Conservation (phyloP, 208 protist species). For the Trichomonas vaginalis region DNA sequence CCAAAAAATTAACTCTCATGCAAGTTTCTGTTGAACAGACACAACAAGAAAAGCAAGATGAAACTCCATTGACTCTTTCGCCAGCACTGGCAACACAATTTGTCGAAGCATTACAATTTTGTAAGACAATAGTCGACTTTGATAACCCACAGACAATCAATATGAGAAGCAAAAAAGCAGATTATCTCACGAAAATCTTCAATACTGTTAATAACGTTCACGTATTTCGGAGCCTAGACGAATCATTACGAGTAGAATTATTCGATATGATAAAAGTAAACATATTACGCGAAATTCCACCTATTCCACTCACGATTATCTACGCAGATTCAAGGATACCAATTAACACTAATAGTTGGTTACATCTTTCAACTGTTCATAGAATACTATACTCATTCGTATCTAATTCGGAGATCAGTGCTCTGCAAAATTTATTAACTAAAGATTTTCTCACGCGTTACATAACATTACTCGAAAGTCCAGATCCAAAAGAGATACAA, state of each 20-base stretch:
- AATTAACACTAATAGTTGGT: not conserved
- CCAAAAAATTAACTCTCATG: not conserved
- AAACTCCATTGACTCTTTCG: not conserved
- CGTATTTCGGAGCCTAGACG: not conserved
- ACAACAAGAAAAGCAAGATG: not conserved
- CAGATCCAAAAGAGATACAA: not conserved
- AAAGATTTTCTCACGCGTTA: not conserved
- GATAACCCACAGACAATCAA: not conserved
- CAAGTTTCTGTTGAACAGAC: not conserved
- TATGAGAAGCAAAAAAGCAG: not conserved
- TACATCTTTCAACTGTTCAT: not conserved
- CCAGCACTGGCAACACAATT: not conserved
- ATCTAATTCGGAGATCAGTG: not conserved
- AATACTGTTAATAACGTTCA: not conserved
- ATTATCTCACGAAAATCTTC: not conserved
- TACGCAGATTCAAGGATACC: not conserved
- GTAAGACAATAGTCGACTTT: not conserved
- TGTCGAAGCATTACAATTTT: not conserved
- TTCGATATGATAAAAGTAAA: not conserved
- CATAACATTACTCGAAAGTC: not conserved
- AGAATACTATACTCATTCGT: not conserved
- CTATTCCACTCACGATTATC: not conserved
- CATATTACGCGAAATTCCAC: not conserved
- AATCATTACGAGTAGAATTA: not conserved
- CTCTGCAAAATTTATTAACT: not conserved